Conservation (phyloP, 2,329 filamentous ascomycete species). For the Monosporascus cannonballus region DNA sequence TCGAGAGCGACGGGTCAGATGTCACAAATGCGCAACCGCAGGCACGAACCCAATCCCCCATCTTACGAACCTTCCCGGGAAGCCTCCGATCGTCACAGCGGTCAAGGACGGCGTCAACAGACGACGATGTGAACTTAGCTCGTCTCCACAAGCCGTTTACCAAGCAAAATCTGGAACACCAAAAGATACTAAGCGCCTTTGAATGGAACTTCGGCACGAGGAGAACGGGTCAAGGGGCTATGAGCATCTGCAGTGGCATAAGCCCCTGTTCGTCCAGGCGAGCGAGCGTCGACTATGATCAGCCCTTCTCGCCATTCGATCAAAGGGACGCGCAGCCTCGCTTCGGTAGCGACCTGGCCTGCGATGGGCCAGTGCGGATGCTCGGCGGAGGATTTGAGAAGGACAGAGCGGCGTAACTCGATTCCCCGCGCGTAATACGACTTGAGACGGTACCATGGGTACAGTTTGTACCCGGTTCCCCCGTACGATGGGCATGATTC, state of each 20-base stretch:
- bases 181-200: slow-evolving; percentile 24
- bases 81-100: slow-evolving; percentile 10
- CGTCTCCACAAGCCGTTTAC: slow-evolving; percentile 26
- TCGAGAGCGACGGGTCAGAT: slow-evolving; percentile 12
- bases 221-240: slow-evolving; percentile 13
- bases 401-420: neutral
- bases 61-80: slow-evolving; percentile 16
- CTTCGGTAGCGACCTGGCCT: slow-evolving; percentile 9
- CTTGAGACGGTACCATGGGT: neutral
- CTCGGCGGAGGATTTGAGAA: slow-evolving; percentile 9
- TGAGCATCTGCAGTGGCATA: slow-evolving; percentile 19
- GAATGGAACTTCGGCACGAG: slow-evolving; percentile 22
- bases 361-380: slow-evolving; percentile 10
- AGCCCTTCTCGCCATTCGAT: slow-evolving; percentile 6
- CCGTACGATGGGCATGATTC: neutral
- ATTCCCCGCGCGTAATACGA: neutral
- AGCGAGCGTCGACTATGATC: slow-evolving; percentile 18
- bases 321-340: slow-evolving; percentile 9
- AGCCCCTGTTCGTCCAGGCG: slow-evolving; percentile 23
- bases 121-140: slow-evolving; percentile 13
- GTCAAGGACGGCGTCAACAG: slow-evolving; percentile 12
- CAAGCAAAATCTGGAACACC: slow-evolving; percentile 26
- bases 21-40: slow-evolving; percentile 7
- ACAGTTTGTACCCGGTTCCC: neutral
- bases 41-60: slow-evolving; percentile 5